phyloP scores from a whole-genome alignment of 2,329 filamentous ascomycete species.

The Colletotrichum karsti region DNA sequence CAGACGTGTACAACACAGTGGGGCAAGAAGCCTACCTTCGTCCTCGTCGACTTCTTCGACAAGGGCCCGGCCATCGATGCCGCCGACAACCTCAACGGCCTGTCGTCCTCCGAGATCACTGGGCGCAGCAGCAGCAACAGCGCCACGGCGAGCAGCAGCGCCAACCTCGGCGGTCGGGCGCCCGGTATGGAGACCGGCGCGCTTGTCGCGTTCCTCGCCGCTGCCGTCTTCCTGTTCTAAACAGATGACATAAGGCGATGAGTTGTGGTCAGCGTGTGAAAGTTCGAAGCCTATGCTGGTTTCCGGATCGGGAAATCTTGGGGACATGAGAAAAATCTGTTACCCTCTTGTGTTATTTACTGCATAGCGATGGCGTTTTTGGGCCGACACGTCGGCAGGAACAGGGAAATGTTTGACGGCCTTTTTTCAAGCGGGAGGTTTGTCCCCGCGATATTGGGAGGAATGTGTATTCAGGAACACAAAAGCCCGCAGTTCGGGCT shows the following conservation, averaged over 20 bases:
- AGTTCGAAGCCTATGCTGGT: not conserved
- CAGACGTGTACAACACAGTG: constrained; percentile 65
- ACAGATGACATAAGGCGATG: no score
- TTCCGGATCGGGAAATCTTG: not conserved
- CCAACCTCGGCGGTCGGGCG: constrained; percentile 20
- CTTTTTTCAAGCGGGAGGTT: not conserved
- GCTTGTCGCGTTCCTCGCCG: constrained; percentile 52
- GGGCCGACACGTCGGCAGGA: not conserved
- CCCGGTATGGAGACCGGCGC: constrained; percentile 44
- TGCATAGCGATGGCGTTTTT: constrained; percentile 40
- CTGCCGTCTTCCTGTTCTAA: constrained; percentile 47
- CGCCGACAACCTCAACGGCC: constrained; percentile 73
- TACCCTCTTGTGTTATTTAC: not conserved
- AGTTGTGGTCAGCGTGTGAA: no score
- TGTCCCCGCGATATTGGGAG: not conserved
- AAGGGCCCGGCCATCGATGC: constrained; percentile 74
- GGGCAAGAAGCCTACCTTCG: constrained; percentile 72
- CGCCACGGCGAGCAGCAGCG: constrained; percentile 27
- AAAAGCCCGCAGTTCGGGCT: not conserved
- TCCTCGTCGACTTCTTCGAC: constrained; percentile 84
- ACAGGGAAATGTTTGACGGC: not conserved
- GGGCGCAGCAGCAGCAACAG: constrained; percentile 42
- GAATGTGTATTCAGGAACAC: not conserved
- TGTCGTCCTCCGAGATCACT: constrained; percentile 43
- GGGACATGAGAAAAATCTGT: not conserved